Conservation (phyloP, 2,329 filamentous ascomycete species). For the Penicillium sclerotigenum region DNA sequence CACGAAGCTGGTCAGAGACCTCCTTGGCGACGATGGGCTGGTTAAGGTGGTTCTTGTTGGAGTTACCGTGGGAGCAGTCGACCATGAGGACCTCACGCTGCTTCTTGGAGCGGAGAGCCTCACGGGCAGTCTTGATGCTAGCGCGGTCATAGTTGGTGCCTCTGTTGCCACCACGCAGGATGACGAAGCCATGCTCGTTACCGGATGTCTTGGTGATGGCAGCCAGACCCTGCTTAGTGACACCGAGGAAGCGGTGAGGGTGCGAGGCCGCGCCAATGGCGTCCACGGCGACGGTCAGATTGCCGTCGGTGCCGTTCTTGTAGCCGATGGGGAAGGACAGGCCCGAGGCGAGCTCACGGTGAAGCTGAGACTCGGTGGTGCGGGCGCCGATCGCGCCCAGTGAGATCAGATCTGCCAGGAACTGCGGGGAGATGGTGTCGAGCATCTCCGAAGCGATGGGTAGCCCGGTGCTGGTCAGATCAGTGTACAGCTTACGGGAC, state of each 20-base stretch:
- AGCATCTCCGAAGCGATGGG: slow-evolving; percentile 98
- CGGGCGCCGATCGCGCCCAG: slow-evolving; percentile 93
- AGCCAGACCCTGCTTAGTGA: slow-evolving; percentile 94
- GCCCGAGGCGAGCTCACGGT: slow-evolving; percentile 91
- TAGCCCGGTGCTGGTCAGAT: slow-evolving; percentile 82
- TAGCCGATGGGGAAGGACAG: slow-evolving; percentile 97
- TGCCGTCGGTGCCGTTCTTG: slow-evolving; percentile 98
- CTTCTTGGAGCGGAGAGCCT: slow-evolving; percentile 74
- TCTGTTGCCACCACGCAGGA: slow-evolving; percentile 83
- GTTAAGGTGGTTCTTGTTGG: slow-evolving; percentile 94
- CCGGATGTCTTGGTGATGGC: slow-evolving; percentile 91
- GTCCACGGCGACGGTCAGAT: slow-evolving; percentile 86
- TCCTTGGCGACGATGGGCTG: slow-evolving; percentile 87
- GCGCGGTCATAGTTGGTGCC: slow-evolving; percentile 92
- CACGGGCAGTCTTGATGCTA: slow-evolving; percentile 74
- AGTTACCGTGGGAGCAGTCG: slow-evolving; percentile 98
- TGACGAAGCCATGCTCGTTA: slow-evolving; percentile 97
- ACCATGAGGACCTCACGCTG: slow-evolving; percentile 92
- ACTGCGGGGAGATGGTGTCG: slow-evolving; percentile 97
- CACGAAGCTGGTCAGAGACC: slow-evolving; percentile 78
- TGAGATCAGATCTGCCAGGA: slow-evolving; percentile 91
- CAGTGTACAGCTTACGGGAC: slow-evolving; percentile 88
- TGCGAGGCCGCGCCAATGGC: slow-evolving; percentile 72
- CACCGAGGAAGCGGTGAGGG: slow-evolving; percentile 92
- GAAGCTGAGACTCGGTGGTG: slow-evolving; percentile 94